Percentiles rank a stretch among this genome's conserved stretches.
Conservation (phyloP, 2,329 filamentous ascomycete genomes). For the Monosporascus sp. region DNA sequence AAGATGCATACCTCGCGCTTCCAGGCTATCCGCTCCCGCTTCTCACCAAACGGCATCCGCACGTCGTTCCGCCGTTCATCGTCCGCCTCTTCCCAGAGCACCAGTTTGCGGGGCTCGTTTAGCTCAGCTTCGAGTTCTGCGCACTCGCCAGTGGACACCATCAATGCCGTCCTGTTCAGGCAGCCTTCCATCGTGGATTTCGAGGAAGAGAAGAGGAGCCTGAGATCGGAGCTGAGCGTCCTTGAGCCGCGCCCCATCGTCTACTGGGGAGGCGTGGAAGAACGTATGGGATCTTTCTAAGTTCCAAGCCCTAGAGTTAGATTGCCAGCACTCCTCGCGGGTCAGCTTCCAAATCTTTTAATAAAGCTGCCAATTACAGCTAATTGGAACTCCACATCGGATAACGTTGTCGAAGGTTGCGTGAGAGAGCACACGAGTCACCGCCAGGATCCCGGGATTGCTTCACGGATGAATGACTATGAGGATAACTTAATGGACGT, state of each 20-base stretch:
- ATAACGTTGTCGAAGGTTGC: too few relatives aligned
- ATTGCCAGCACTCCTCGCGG: too few relatives aligned
- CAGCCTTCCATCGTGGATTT: constrained; percentile 52
- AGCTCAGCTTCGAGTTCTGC: constrained; percentile 39
- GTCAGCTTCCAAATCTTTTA: too few relatives aligned
- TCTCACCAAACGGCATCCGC: constrained; percentile 43
- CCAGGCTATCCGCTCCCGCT: constrained; percentile 44
- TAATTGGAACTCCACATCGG: too few relatives aligned
- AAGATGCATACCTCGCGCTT: constrained; percentile 45
- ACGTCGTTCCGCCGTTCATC: constrained; percentile 49
- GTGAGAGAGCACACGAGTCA: too few relatives aligned
- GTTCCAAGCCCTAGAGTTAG: constrained; percentile 20
- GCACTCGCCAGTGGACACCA: constrained; percentile 41
- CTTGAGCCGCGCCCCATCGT: constrained; percentile 58
- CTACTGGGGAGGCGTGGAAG: constrained; percentile 59
- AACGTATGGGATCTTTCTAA: constrained; percentile 45
- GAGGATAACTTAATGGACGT: too few relatives aligned
- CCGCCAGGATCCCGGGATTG: too few relatives aligned
- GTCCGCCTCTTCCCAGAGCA: constrained; percentile 37
- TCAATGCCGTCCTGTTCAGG: constrained; percentile 55
- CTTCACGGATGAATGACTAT: too few relatives aligned
- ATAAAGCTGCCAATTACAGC: too few relatives aligned
- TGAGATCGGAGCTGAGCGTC: constrained; percentile 47
- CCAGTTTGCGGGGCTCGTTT: constrained; percentile 36
- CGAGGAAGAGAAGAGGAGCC: constrained; percentile 51